phyloP scores from a whole-genome alignment of 108 stramenopile genomes.

The Thalassiosira profunda region DNA sequence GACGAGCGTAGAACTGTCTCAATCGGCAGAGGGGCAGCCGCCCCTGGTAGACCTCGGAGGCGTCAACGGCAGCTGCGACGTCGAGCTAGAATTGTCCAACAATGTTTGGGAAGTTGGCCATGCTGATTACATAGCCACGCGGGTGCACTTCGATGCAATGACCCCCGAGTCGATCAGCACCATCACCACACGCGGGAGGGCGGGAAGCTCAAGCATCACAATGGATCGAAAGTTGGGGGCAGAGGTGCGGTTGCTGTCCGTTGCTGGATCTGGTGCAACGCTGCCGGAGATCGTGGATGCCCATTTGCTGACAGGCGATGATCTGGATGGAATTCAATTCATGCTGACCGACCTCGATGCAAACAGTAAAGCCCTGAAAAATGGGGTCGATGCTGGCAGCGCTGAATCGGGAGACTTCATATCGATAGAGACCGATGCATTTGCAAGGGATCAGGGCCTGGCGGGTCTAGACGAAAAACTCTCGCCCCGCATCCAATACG shows the following conservation, averaged over 20 bases:
- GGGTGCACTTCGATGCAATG: constrained; percentile 83
- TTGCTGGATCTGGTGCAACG: background rate
- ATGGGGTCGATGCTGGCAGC: constrained; percentile 14
- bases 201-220: constrained; percentile 52
- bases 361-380: too few species aligned
- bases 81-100: constrained; percentile 24
- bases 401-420: constrained; percentile 6
- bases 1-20: background rate
- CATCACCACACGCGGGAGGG: constrained; percentile 50
- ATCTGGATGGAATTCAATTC: constrained; percentile 9
- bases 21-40: constrained; percentile 3
- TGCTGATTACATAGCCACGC: constrained; percentile 30
- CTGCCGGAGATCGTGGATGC: constrained; percentile 28
- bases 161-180: constrained; percentile 75
- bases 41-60: constrained; percentile 80
- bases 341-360: constrained; percentile 58
- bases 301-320: constrained; percentile 26
- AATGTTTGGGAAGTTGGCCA: constrained; percentile 2
- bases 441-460: background rate
- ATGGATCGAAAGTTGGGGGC: constrained; percentile 90
- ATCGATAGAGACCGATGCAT: constrained; percentile 44
- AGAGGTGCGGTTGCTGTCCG: constrained; percentile 68
- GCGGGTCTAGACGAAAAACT: constrained; percentile 14
- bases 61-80: constrained; percentile 91
- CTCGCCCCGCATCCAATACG: constrained; percentile 35